Base-by-base conservation (phyloP, 208 protist species). In the Leishmania guyanensis region DNA sequence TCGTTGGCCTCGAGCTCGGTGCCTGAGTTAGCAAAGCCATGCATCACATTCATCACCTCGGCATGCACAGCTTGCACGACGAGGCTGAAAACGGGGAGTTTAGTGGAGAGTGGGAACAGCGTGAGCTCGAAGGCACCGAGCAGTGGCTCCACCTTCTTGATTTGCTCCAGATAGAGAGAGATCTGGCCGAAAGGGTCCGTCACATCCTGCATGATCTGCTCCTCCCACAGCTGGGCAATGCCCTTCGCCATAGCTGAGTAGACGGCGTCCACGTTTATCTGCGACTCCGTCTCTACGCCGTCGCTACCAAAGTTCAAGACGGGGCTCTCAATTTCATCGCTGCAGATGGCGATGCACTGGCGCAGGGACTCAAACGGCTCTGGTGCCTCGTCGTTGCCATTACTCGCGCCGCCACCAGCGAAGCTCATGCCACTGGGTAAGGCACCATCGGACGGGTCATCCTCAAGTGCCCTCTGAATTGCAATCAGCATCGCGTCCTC, bases 111-210 rank as follows among this genome's bases (percentile, higher is more conserved):
- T 2, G 94, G 93, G 43, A 96, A 90, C 58, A 96, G 88, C 33
- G 91, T 92, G 68, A 97, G 87, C 80, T 97, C 90, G 22, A 97
- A 86, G 20, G 94, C 94, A 65, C 90, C 88, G 16, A 97, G 85
- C 16, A 97, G 74, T 43, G 92, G 92, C 75, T 93, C 89, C 6
- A 96, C 87, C 75, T 96, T 96, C 79, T 95, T 96, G 90, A 97
- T 96, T 56, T 94, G 93, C 74, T 96, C 91, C 16, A 97, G 75
- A 85, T 94, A 96, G 39, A 90, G 83, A 48, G 84, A 90, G 39
- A 94, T 90, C 66, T 97, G 89, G 5, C 74, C 48, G 70, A 95
- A 88, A 3, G 94, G 93, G 77, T 96, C 91, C 16, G 94, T 87
- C 20, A 94, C 86, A 73, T 96, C 94, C 36, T 93, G 80, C 90